A percentile compares a stretch with the other conserved stretches of the same genome.
phyloP scores from a whole-genome alignment of 805 yeast species.

The Candida coquimbonensis region DNA sequence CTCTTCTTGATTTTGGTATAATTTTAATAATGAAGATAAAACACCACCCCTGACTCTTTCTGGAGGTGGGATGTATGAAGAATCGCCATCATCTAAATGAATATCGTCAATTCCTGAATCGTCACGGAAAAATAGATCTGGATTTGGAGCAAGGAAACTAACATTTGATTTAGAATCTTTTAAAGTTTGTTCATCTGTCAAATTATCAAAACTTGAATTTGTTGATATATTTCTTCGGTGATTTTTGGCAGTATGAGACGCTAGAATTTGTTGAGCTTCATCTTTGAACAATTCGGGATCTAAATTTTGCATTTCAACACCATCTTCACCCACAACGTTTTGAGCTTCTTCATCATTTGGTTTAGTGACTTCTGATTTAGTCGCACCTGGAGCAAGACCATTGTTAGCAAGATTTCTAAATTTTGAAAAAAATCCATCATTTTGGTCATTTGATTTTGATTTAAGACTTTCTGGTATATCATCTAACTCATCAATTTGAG shows the following conservation, averaged over 20 bases:
- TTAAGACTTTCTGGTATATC: conserved; percentile 8
- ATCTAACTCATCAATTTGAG: conserved; percentile 16
- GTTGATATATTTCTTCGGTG: neutral
- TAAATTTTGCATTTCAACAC: conserved; percentile 39
- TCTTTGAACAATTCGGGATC: conserved; percentile 36
- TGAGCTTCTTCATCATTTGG: conserved; percentile 30
- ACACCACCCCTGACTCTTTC: conserved; percentile 78
- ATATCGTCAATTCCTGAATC: conserved; percentile 21
- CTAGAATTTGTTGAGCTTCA: conserved; percentile 50
- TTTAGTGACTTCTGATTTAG: conserved; percentile 9
- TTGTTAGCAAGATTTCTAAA: conserved; percentile 25
- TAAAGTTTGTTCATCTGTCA: conserved; percentile 14
- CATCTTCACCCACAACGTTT: conserved; percentile 23
- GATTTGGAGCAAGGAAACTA: conserved; percentile 32
- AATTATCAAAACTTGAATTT: conserved; percentile 5
- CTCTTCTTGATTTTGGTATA: conserved; percentile 47
- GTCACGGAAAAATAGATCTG: conserved; percentile 34
- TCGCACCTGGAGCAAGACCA: conserved; percentile 31
- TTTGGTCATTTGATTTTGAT: conserved; percentile 17
- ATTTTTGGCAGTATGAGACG: conserved; percentile 29
- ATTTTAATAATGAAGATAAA: conserved; percentile 63
- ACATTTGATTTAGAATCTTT: conserved; percentile 18
- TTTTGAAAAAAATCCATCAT: conserved; percentile 23
- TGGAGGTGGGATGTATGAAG: conserved; percentile 48
- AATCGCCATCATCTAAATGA: conserved; percentile 26